Conservation (phyloP, 2,329 filamentous ascomycete species). For the Aspergillus chevalieri region DNA sequence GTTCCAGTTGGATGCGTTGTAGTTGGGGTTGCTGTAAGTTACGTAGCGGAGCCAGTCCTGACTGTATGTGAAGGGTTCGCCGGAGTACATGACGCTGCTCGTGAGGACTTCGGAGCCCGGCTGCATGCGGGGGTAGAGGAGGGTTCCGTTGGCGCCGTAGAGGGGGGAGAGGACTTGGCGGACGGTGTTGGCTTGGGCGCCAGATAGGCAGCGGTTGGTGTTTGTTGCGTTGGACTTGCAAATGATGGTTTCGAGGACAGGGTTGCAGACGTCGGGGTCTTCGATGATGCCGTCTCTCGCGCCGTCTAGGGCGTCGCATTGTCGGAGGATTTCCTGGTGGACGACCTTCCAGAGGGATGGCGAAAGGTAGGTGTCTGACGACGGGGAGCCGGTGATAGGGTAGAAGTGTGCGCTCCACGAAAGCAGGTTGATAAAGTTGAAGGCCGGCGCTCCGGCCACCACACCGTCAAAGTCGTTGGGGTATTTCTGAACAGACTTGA, state of each 20-base stretch:
- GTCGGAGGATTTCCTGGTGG: constrained; percentile 30
- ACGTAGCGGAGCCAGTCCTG: constrained; percentile 42
- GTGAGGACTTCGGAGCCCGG: constrained; percentile 25
- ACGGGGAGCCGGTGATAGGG: constrained; percentile 33
- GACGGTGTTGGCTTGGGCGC: constrained; percentile 24
- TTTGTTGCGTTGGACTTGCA: constrained; percentile 17
- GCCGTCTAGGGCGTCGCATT: constrained; percentile 29
- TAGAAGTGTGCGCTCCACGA: constrained; percentile 42
- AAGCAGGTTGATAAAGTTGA: constrained; percentile 39
- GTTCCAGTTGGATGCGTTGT: constrained; percentile 33
- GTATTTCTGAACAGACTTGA: constrained; percentile 41
- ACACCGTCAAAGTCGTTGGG: constrained; percentile 47
- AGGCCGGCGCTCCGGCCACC: constrained; percentile 39
- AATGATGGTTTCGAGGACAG: constrained; percentile 25
- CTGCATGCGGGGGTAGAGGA: constrained; percentile 32
- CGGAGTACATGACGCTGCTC: constrained; percentile 29
- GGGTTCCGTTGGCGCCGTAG: constrained; percentile 24
- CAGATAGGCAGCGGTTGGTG: constrained; percentile 23
- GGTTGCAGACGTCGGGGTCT: constrained; percentile 30
- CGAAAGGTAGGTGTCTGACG: constrained; percentile 24
- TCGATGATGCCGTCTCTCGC: constrained; percentile 33
- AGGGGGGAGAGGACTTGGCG: constrained; percentile 27
- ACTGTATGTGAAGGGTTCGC: constrained; percentile 32
- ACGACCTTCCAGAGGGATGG: constrained; percentile 25
- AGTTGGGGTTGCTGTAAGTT: constrained; percentile 36